Conservation (phyloP, 2,329 filamentous ascomycete genomes). For the Pseudohalonectria lignicola region DNA sequence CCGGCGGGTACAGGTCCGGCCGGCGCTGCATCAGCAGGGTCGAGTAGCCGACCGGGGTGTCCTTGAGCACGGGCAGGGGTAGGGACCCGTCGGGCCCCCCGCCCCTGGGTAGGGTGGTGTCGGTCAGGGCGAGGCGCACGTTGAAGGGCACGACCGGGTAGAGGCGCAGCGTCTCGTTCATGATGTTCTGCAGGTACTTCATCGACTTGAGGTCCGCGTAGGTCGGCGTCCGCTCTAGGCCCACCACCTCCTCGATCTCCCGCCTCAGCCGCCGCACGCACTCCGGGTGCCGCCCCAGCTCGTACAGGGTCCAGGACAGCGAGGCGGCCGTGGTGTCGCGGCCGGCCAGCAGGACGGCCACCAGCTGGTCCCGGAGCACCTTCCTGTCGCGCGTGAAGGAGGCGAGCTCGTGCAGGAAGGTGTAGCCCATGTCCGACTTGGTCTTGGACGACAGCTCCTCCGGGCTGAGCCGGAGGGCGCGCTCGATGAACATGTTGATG, state of each 20-base stretch:
- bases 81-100: conserved; percentile 51
- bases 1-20: conserved; percentile 46
- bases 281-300: conserved; percentile 61
- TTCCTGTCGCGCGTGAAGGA: conserved; percentile 62
- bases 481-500: conserved; percentile 67
- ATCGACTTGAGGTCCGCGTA: conserved; percentile 79
- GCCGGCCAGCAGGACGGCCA: conserved; percentile 73
- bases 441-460: conserved; percentile 64
- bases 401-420: conserved; percentile 78
- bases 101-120: conserved; percentile 65
- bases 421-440: conserved; percentile 63
- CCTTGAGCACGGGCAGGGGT: conserved; percentile 56
- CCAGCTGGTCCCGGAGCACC: conserved; percentile 73
- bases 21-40: conserved; percentile 66
- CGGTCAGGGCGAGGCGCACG: conserved; percentile 57
- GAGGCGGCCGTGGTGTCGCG: conserved; percentile 80
- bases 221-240: conserved; percentile 46
- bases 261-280: conserved; percentile 56
- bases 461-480: conserved; percentile 55
- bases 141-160: conserved; percentile 76
- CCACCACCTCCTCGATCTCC: conserved; percentile 61
- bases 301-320: conserved; percentile 73
- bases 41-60: conserved; percentile 55
- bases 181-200: conserved; percentile 65
- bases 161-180: conserved; percentile 69